phyloP scores from a whole-genome alignment of 768 basidiomycete species.

The Amanita rimosa region DNA sequence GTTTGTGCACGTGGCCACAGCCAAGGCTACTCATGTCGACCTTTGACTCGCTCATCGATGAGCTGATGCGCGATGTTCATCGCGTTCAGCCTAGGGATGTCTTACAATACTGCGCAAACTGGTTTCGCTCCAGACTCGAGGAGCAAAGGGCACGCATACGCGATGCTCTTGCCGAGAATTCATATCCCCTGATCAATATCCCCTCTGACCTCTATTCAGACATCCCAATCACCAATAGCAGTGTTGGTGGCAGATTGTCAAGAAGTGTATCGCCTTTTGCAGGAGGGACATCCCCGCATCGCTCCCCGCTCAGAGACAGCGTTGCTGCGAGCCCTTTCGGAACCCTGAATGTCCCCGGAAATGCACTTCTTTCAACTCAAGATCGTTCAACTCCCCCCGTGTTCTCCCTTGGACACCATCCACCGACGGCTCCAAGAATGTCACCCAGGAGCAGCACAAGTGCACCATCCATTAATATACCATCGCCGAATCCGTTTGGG shows the following conservation, averaged over 20 bases:
- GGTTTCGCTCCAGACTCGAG: conserved; percentile 85
- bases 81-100: conserved; percentile 84
- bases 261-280: conserved; percentile 39
- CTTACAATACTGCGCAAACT: conserved; percentile 87
- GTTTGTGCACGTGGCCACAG: no score
- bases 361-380: conserved; percentile 45
- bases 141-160: conserved; percentile 72
- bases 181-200: conserved; percentile 39
- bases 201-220: conserved; percentile 54
- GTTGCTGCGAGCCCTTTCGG: conserved; percentile 65
- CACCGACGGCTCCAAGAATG: conserved; percentile 14
- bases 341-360: conserved; percentile 70
- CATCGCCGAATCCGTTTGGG: conserved; percentile 37
- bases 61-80: conserved; percentile 78
- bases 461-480: conserved; percentile 17
- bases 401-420: conserved; percentile 48
- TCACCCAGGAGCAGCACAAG: conserved; percentile 47
- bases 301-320: conserved; percentile 46
- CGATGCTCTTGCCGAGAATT: conserved; percentile 46
- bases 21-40: conserved; percentile 58
- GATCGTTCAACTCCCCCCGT: conserved; percentile 41
- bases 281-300: conserved; percentile 30
- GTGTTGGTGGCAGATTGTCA: conserved; percentile 10
- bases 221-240: conserved; percentile 19
- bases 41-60: conserved; percentile 72